Percentiles rank a stretch among this genome's conserved stretches.
Evolutionary conservation across 2,329 filamentous ascomycete genomes (phyloP).

Genomic region (Cladophialophora bantiana): DNA sequence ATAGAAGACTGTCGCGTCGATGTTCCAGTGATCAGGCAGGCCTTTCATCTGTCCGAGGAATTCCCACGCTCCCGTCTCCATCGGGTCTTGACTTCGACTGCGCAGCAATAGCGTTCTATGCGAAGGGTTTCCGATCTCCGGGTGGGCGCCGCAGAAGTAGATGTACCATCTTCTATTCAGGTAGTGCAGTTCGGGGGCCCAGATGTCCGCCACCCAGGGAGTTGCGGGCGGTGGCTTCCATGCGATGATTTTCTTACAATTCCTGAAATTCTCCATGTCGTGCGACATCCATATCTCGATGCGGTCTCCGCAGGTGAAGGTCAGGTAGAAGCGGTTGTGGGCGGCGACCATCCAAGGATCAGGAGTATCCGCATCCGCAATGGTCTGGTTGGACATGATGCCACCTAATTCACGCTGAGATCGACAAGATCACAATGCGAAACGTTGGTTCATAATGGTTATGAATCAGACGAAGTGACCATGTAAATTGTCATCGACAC

Average conservation of each 20-base stretch:
- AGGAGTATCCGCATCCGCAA: constrained; percentile 43
- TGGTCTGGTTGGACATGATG: constrained; percentile 44
- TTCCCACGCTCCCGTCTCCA: constrained; percentile 33
- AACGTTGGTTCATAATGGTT: not conserved
- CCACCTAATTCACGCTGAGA: not conserved
- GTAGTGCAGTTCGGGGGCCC: constrained; percentile 64
- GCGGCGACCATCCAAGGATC: constrained; percentile 45
- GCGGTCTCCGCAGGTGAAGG: constrained; percentile 47
- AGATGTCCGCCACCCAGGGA: constrained; percentile 56
- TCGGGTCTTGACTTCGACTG: constrained; percentile 31
- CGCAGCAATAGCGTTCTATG: constrained; percentile 37
- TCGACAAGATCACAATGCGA: not conserved
- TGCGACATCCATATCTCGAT: constrained; percentile 47
- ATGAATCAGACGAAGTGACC: not conserved
- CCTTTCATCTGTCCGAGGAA: constrained; percentile 39
- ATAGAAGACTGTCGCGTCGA: constrained; percentile 39
- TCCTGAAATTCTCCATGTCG: constrained; percentile 44
- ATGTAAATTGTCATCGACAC: not conserved
- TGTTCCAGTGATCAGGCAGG: constrained; percentile 39
- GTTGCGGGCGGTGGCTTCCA: constrained; percentile 49
- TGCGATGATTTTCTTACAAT: constrained; percentile 40
- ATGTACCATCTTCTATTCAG: constrained; percentile 59
- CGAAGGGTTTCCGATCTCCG: constrained; percentile 27
- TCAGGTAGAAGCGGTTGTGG: constrained; percentile 44
- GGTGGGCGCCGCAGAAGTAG: constrained; percentile 49